phyloP scores from a whole-genome alignment of 768 basidiomycete species.

The Leccinellum albellum region DNA sequence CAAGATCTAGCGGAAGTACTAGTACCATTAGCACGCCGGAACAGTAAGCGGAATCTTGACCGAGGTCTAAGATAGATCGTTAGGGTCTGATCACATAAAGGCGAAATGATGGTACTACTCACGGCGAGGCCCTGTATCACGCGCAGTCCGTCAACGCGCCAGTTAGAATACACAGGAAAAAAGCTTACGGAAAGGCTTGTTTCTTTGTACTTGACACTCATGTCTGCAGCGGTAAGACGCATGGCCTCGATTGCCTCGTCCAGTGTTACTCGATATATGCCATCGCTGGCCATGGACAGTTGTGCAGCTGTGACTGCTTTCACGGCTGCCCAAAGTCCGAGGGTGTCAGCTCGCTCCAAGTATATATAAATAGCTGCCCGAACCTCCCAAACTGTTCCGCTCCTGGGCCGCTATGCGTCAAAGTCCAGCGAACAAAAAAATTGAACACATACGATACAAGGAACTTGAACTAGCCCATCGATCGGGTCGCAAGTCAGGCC shows the following conservation, averaged over 20 bases:
- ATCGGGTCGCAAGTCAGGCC: conserved; percentile 94
- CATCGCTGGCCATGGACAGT: conserved; percentile 88
- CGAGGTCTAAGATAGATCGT: conserved; percentile 43
- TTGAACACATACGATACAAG: conserved; percentile 69
- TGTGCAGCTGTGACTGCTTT: conserved; percentile 94
- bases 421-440: background rate
- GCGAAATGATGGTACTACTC: conserved; percentile 25
- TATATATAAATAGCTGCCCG: conserved; percentile 8
- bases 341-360: conserved; percentile 2
- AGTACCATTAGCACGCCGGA: conserved; percentile 63
- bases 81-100: conserved; percentile 7
- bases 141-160: background rate
- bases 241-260: conserved; percentile 97
- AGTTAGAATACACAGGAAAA: background rate
- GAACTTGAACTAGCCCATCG: conserved; percentile 90
- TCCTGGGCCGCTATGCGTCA: conserved; percentile 42
- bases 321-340: conserved; percentile 52
- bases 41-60: conserved; percentile 84
- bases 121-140: conserved; percentile 54
- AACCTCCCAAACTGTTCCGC: conserved; percentile 83
- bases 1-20: background rate
- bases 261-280: conserved; percentile 79
- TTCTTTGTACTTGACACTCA: conserved; percentile 95
- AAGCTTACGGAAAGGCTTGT: conserved; percentile 80
- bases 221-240: conserved; percentile 88